A percentile compares a stretch with the other conserved stretches of the same genome.
Conservation (phyloP, 2,329 filamentous ascomycete genomes). For the Aspergillus sp. region DNA sequence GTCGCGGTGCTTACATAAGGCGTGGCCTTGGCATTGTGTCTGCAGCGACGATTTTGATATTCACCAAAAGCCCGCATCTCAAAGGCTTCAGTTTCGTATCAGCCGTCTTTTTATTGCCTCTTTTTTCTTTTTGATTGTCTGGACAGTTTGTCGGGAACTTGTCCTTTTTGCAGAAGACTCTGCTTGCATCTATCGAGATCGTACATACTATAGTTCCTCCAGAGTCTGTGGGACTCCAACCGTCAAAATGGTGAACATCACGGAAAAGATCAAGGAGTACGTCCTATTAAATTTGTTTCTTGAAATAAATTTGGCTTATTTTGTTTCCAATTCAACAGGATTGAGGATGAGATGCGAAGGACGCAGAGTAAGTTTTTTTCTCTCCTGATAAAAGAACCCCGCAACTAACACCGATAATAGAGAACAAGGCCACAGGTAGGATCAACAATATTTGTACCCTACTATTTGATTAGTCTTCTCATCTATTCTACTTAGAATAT, state of each 20-base stretch:
- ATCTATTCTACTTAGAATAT: conserved; percentile 64
- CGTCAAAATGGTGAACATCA: conserved; percentile 90
- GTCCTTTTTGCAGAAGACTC: too few species aligned
- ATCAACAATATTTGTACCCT: conserved; percentile 7
- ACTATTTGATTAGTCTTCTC: conserved; percentile 2
- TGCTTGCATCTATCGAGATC: neutral
- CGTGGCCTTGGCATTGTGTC: conserved; percentile 2
- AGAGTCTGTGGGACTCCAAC: conserved; percentile 22
- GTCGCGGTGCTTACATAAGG: conserved; percentile 3
- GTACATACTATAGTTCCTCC: neutral
- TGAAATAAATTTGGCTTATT: conserved; percentile 1
- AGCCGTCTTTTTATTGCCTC: neutral
- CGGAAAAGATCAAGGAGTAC: conserved; percentile 99
- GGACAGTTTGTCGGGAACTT: too few species aligned
- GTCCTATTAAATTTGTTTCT: conserved; percentile 1
- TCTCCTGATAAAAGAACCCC: conserved; percentile 16
- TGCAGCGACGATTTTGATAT: conserved; percentile 10
- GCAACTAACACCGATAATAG: conserved; percentile 47
- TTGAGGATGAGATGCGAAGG: conserved; percentile 98
- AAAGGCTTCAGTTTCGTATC: too few species aligned
- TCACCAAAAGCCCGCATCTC: neutral
- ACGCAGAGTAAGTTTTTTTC: conserved; percentile 74
- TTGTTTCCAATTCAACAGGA: conserved; percentile 53
- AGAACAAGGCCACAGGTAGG: conserved; percentile 98
- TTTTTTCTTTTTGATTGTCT: neutral